These are phyloP conservation scores for Phyllostachys edulis DNA, from an alignment of 176 grass and related monocot genomes.

Conservation along the genomic window DNA sequence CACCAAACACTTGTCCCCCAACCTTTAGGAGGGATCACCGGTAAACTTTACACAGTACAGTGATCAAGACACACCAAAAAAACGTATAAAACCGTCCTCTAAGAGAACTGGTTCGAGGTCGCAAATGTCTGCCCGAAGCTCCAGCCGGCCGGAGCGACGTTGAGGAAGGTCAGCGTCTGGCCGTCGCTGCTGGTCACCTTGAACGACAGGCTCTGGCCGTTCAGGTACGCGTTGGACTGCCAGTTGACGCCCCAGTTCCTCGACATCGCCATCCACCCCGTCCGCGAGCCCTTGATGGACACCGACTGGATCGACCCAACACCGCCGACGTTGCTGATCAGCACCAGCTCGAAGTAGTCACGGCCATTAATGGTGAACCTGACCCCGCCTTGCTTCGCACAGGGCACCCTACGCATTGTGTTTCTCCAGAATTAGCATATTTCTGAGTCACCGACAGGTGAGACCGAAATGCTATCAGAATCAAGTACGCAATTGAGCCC, in stretches of 20 bases:
- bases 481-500: no score
- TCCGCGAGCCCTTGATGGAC: slow-evolving; percentile 66
- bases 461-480: no score
- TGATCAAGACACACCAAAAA: not conserved
- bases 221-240: slow-evolving; percentile 73
- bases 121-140: slow-evolving; percentile 74
- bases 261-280: slow-evolving; percentile 79
- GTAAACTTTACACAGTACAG: not conserved
- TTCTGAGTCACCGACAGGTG: not conserved
- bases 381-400: slow-evolving; percentile 76
- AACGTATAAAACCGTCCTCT: not conserved
- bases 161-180: slow-evolving; percentile 52
- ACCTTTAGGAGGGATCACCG: not conserved
- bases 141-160: slow-evolving; percentile 61
- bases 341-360: slow-evolving; percentile 91
- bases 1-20: not conserved
- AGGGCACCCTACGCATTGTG: slow-evolving; percentile 42
- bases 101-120: slow-evolving; percentile 45
- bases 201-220: slow-evolving; percentile 75
- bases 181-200: slow-evolving; percentile 72
- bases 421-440: not conserved
- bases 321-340: slow-evolving; percentile 71
- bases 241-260: slow-evolving; percentile 94
- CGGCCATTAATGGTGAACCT: slow-evolving; percentile 75
- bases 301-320: slow-evolving; percentile 37